Evolutionary conservation across 352 stramenopile genomes (phyloP).

Genomic region (Pythium brachiatum): DNA sequence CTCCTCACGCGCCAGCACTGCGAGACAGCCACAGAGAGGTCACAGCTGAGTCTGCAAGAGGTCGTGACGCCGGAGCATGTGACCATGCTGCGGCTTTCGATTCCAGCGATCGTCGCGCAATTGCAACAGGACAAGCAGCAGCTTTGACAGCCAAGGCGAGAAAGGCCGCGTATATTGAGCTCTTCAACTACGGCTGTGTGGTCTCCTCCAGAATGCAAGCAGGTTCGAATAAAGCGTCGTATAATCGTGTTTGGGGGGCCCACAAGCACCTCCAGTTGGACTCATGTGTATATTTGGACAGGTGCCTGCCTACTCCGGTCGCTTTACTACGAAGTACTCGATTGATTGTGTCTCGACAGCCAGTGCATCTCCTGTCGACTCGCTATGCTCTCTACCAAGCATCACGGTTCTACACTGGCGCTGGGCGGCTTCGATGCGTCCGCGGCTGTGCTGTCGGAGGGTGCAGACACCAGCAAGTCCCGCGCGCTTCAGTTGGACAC

Average conservation of each 20-base stretch:
- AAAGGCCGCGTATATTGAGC: not conserved
- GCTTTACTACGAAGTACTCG: no score
- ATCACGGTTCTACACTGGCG: not conserved
- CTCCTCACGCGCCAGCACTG: slow-evolving; percentile 43
- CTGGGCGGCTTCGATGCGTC: slow-evolving; percentile 1
- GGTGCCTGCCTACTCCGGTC: no score
- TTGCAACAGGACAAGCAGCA: slow-evolving; percentile 6
- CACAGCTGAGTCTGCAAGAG: slow-evolving; percentile 25
- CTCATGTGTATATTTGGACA: not conserved
- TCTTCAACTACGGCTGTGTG: no score
- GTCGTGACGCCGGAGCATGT: slow-evolving; percentile 54
- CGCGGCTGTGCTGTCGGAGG: not conserved
- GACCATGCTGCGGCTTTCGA: slow-evolving; percentile 42
- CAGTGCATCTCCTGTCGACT: not conserved
- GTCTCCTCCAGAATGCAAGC: no score
- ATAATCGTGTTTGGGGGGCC: no score
- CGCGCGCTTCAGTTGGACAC: slow-evolving; percentile 42
- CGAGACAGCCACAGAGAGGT: not conserved
- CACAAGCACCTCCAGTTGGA: no score
- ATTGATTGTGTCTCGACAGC: no score
- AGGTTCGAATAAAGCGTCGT: no score
- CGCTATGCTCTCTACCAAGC: not conserved
- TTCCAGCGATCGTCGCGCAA: slow-evolving; percentile 33
- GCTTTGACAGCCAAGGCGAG: not conserved
- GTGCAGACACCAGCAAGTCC: not conserved